These are phyloP conservation scores for Pythium folliculosum DNA, from an alignment of 352 stramenopile genomes.

Conservation along the genomic window DNA sequence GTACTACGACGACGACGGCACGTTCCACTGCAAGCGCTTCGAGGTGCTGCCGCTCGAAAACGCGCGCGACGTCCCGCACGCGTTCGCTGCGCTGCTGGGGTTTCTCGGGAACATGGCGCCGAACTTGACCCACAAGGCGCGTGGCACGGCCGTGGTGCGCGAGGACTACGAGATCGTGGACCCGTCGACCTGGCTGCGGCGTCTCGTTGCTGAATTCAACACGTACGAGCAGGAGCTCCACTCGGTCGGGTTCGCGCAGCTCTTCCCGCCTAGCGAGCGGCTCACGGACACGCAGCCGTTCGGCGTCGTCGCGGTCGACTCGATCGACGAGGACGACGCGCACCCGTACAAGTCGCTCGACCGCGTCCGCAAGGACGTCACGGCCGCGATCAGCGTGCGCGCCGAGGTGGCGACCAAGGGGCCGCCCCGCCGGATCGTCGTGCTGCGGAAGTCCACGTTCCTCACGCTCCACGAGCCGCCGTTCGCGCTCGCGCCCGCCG, in stretches of 20 bases:
- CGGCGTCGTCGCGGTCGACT: slow-evolving; percentile 27
- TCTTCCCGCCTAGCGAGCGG: slow-evolving; percentile 28
- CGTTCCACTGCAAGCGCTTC: slow-evolving; percentile 26
- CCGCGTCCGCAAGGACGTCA: slow-evolving; percentile 35
- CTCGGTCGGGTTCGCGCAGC: slow-evolving; percentile 30
- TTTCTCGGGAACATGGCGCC: slow-evolving; percentile 46
- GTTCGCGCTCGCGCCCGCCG: slow-evolving; percentile 6
- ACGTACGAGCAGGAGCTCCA: slow-evolving; percentile 19
- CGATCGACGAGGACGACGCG: slow-evolving; percentile 16
- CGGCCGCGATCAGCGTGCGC: slow-evolving; percentile 20
- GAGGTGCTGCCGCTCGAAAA: slow-evolving; percentile 47
- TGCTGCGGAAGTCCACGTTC: slow-evolving; percentile 13
- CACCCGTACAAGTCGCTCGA: slow-evolving; percentile 43
- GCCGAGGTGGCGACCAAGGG: neutral
- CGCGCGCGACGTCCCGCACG: slow-evolving; percentile 41
- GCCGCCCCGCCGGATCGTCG: slow-evolving; percentile 12
- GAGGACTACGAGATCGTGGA: slow-evolving; percentile 44
- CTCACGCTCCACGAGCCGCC: slow-evolving; percentile 12
- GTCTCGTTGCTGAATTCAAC: slow-evolving; percentile 31
- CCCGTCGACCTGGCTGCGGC: slow-evolving; percentile 39
- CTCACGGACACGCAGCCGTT: slow-evolving; percentile 7
- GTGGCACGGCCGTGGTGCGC: slow-evolving; percentile 19
- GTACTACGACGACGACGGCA: slow-evolving; percentile 16
- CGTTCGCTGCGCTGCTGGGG: slow-evolving; percentile 46
- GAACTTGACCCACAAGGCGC: slow-evolving; percentile 33